Evolutionary conservation across 2,329 filamentous ascomycete genomes (phyloP), one percentile per base, ranked within the genome.

Genomic region (Beauveria varroae): DNA sequence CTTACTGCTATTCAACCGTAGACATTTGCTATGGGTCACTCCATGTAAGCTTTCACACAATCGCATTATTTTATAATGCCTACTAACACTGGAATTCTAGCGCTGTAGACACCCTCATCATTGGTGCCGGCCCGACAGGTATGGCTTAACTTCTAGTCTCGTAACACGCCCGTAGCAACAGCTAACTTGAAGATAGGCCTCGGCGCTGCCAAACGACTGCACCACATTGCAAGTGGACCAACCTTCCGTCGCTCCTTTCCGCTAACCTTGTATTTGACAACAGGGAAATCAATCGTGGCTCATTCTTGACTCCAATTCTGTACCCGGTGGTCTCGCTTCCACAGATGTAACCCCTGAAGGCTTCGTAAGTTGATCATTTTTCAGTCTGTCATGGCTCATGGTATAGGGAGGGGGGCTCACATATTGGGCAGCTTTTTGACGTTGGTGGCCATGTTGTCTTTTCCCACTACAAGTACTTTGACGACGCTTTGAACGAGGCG

Each of bases 401-500:
- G 2, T 30, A 9, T 30, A 30, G 3, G 4, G 18, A 26, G n/a
- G 24, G 40, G 5, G 2, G 43, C 43, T 44, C 6, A n/a, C 37
- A 24, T 5, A 20, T n/a, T 20, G 12, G 4, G 41, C 16, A 93
- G 91, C 86, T 96, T 69, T 96, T 96, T 82, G 92, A 96, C 78
- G 92, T 96, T 69, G 91, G 91, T 73, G 91, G 91, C 69, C 91
- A 96, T 78, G 91, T 96, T 76, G 95, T 96, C 79, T 96, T 96
- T 83, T 96, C 91, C 68, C 91, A 96, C 83, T 96, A 96, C 86
- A 96, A 95, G 80, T 96, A 96, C 85, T 96, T 96, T 75, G 92
- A 96, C 78, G 92, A 96, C 80, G 93, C 89, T 80, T 89, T 96
- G 73, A 18, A 51, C 18, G 56, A 58, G 47, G 56, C 56, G 7